Evolutionary conservation across 1,139 yeast genomes (phyloP).

Genomic region (Diutina rugosa): DNA sequence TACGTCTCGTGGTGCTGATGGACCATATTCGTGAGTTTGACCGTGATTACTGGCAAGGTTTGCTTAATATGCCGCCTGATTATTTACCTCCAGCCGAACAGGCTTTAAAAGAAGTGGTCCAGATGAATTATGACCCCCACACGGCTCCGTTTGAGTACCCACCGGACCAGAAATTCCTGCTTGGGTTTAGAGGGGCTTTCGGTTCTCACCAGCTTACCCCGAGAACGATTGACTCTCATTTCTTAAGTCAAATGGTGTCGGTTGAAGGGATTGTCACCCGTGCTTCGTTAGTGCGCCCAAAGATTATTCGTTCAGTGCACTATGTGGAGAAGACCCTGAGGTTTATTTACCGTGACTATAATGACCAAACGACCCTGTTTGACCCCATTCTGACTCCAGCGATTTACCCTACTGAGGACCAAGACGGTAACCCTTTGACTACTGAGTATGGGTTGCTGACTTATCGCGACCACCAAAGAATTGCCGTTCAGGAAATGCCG

Average conservation of each 20-base stretch:
- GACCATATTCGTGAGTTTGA: constrained; percentile 88
- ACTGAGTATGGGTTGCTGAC: constrained; percentile 94
- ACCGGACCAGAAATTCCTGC: constrained; percentile 54
- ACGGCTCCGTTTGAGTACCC: constrained; percentile 39
- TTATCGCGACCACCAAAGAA: constrained; percentile 86
- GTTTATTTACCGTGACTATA: constrained; percentile 83
- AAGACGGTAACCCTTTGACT: constrained; percentile 73
- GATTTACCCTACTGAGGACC: constrained; percentile 86
- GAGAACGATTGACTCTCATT: constrained; percentile 67
- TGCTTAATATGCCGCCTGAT: constrained; percentile 69
- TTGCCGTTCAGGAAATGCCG: constrained; percentile 95
- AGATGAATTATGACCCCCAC: constrained; percentile 49
- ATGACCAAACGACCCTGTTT: constrained; percentile 86
- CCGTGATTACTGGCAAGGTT: constrained; percentile 64
- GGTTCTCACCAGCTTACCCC: constrained; percentile 86
- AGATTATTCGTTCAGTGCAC: constrained; percentile 84
- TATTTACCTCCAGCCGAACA: constrained; percentile 82
- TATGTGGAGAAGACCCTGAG: constrained; percentile 77
- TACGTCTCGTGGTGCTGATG: constrained; percentile 61
- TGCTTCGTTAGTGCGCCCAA: constrained; percentile 88
- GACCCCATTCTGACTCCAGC: constrained; percentile 80
- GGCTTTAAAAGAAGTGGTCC: constrained; percentile 73
- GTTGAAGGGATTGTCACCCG: constrained; percentile 94
- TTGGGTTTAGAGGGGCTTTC: constrained; percentile 84
- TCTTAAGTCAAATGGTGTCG: constrained; percentile 71